These are phyloP conservation scores for Aspergillus bridgeri DNA, from an alignment of 495 filamentous ascomycete genomes.

Conservation along the genomic window DNA sequence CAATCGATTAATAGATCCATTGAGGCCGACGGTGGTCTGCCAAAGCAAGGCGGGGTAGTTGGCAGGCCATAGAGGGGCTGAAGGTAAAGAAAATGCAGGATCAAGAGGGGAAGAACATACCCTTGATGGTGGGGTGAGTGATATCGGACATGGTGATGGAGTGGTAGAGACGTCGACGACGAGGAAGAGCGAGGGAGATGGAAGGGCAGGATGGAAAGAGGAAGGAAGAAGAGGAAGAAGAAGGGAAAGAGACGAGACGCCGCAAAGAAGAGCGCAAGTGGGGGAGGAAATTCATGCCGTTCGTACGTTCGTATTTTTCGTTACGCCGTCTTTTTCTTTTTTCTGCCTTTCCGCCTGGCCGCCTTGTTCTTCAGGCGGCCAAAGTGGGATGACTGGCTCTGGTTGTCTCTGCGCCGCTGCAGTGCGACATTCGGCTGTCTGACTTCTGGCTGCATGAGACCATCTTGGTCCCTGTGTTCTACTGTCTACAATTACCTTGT, in stretches of 20 bases:
- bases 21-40: neutral
- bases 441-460: no score
- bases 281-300: neutral
- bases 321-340: neutral
- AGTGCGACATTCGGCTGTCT: neutral
- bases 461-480: no score
- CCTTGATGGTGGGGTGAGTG: constrained; percentile 58
- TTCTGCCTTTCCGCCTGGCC: no score
- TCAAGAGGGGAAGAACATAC: constrained; percentile 31
- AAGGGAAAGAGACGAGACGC: neutral
- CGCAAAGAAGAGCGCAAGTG: neutral
- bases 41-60: constrained; percentile 22
- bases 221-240: constrained; percentile 4
- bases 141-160: constrained; percentile 52
- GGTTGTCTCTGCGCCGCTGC: no score
- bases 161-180: constrained; percentile 15
- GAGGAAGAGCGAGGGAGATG: constrained; percentile 10
- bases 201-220: constrained; percentile 20
- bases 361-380: no score
- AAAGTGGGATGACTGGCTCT: neutral
- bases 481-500: no score
- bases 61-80: constrained; percentile 18
- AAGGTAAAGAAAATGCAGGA: neutral
- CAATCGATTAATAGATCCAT: neutral
- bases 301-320: neutral